Evolutionary conservation across 495 filamentous ascomycete genomes (phyloP), one percentile per base, ranked within the genome.

Genomic region (Bacidia gigantensis): DNA sequence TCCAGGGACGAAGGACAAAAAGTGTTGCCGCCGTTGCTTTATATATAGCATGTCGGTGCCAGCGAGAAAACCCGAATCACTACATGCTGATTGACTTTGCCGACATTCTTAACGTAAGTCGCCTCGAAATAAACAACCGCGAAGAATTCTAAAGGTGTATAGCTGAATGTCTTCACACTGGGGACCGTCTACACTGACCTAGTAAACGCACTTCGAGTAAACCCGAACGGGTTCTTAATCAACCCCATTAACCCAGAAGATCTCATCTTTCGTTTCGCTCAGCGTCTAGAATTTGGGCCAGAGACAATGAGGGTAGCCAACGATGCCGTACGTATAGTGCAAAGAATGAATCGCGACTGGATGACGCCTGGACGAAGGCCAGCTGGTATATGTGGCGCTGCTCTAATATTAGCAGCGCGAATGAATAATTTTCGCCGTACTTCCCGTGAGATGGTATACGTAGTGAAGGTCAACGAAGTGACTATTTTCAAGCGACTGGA

Each of bases 391-490:
- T 95, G 88, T 66, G 93, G 92, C 53, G 93, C 92, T 10, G 89
- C 88, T 53, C 75, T 98, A 52, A 86, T 98, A 56, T 79, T 98
- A 56, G 93, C 92, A 20, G 88, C 92, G 10, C 84, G 93, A 26
- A 95, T 95, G 81, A 93, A 95, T 72, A 96, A 96, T 65, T 97
- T 90, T 64, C 82, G 90, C 35, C 83, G 92, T 18, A 92, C 86
- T 0, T 79, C 93, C 3, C 76, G 87, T 23, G 92, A 98, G 67
- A 83, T 97, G 11, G 92, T 97, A 25, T 96, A 94, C 60, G 81
- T 95, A 17, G 93, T 95, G 53, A 95, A 95, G 58, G 89, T 96
- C 25, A 87, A 88, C 10, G 90, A 93, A 58, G 71, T 83, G 26
- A 98, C 92, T 2, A 85, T 98, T 56, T 81, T 82, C 51, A 84